Evolutionary conservation across 2,329 filamentous ascomycete species (phyloP).

Genomic region (Bisporella sp.): DNA sequence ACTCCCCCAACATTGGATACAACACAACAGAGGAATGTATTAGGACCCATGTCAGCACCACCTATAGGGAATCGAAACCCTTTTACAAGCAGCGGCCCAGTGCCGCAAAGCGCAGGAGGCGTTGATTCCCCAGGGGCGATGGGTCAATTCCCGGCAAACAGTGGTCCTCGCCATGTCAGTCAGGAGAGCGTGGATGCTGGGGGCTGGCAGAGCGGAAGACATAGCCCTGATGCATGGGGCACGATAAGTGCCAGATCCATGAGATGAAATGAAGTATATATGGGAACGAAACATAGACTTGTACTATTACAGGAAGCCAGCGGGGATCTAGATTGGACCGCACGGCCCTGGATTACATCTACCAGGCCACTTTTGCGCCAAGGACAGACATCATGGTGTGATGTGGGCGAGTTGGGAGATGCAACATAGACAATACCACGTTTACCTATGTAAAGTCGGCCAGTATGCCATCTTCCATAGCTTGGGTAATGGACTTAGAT

Average conservation of each 20-base stretch:
- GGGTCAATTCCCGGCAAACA: slow-evolving; percentile 13
- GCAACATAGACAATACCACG: too few species aligned
- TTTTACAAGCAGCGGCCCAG: slow-evolving; percentile 18
- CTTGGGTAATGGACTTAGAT: too few species aligned
- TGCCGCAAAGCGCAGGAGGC: slow-evolving; percentile 17
- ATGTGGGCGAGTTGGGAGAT: too few species aligned
- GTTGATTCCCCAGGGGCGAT: slow-evolving; percentile 18
- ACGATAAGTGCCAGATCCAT: slow-evolving; percentile 41
- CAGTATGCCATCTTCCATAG: too few species aligned
- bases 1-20: neutral
- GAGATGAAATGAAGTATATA: slow-evolving; percentile 15
- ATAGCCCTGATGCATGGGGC: slow-evolving; percentile 75
- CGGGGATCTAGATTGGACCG: too few species aligned
- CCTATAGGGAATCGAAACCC: slow-evolving; percentile 24
- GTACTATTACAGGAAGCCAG: too few species aligned
- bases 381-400: too few species aligned
- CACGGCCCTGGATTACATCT: too few species aligned
- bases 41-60: slow-evolving; percentile 8
- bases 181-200: slow-evolving; percentile 51
- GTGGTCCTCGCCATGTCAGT: slow-evolving; percentile 42
- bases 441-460: too few species aligned
- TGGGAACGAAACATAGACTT: too few species aligned
- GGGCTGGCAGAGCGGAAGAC: slow-evolving; percentile 60
- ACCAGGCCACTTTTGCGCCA: too few species aligned
- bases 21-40: slow-evolving; percentile 11